Evolutionary conservation across 805 yeast genomes (phyloP).

Genomic region (Yarrowia bubula): DNA sequence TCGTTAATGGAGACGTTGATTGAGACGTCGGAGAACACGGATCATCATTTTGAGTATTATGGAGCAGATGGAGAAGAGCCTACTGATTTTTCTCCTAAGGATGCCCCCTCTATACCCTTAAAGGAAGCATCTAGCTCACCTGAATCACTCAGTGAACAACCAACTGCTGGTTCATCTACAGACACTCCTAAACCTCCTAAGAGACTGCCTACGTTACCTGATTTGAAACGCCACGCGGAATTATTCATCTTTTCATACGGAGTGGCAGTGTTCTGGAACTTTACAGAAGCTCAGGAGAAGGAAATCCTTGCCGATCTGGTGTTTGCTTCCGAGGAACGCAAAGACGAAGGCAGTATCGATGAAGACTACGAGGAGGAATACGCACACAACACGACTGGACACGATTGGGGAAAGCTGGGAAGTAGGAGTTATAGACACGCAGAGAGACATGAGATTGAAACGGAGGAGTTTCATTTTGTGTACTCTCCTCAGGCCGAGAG

Average conservation of each 20-base stretch:
- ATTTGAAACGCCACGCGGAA: conserved; percentile 62
- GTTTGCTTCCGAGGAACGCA: conserved; percentile 46
- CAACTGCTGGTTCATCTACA: background rate
- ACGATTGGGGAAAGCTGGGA: conserved; percentile 29
- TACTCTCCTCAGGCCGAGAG: conserved; percentile 50
- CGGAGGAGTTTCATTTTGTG: conserved; percentile 80
- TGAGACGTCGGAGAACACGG: conserved; percentile 77
- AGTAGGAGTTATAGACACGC: conserved; percentile 63
- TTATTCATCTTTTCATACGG: conserved; percentile 89
- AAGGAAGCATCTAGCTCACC: background rate
- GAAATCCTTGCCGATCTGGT: conserved; percentile 88
- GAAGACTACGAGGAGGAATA: conserved; percentile 24
- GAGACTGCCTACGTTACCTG: conserved; percentile 18
- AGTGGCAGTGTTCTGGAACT: conserved; percentile 97
- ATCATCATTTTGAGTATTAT: conserved; percentile 81
- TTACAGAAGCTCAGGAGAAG: conserved; percentile 87
- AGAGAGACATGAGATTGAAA: conserved; percentile 86
- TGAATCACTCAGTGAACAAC: background rate
- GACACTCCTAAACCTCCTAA: background rate
- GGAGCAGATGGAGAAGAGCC: conserved; percentile 26
- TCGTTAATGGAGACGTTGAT: conserved; percentile 71
- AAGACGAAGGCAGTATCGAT: conserved; percentile 4
- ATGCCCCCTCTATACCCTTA: background rate
- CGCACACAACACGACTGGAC: background rate
- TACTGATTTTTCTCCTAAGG: conserved; percentile 10